Conservation (phyloP, 139 green algal species). For the Tetraselmis chui region DNA sequence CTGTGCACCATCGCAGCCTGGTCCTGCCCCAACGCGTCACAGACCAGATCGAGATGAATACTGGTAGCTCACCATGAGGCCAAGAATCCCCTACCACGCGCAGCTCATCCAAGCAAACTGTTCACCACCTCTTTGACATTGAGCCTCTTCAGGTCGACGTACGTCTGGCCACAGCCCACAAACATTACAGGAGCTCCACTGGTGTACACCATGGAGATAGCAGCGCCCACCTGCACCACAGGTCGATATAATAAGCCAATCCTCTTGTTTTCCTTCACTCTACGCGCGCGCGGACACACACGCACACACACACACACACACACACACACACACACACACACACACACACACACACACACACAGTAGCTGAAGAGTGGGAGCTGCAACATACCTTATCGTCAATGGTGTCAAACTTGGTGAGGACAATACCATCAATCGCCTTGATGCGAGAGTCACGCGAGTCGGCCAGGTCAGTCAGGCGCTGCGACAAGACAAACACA, state of each 20-base stretch:
- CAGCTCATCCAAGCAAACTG: constrained; percentile 56
- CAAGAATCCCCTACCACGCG: no score
- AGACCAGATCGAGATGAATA: no score
- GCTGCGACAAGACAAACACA: background rate
- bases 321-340: no score
- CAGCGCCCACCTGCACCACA: constrained; percentile 71
- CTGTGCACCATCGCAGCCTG: no score
- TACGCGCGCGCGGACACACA: no score
- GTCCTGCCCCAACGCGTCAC: no score
- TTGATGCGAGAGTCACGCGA: constrained; percentile 3
- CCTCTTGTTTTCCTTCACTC: no score
- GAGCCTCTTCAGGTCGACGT: constrained; percentile 89
- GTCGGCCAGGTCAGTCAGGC: background rate
- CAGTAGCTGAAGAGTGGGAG: no score
- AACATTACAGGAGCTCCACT: constrained; percentile 95
- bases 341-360: no score
- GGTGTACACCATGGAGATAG: constrained; percentile 96
- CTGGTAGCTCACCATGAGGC: no score
- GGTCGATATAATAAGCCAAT: no score
- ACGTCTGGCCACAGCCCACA: constrained; percentile 95
- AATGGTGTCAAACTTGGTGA: constrained; percentile 99
- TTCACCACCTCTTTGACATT: constrained; percentile 88
- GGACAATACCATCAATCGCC: constrained; percentile 78
- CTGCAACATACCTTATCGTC: constrained; percentile 92
- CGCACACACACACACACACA: no score